Percentiles rank a stretch among this genome's conserved stretches.
Evolutionary conservation across 805 yeast species (phyloP).

Genomic region (Saccharomycopsis javanensis): DNA sequence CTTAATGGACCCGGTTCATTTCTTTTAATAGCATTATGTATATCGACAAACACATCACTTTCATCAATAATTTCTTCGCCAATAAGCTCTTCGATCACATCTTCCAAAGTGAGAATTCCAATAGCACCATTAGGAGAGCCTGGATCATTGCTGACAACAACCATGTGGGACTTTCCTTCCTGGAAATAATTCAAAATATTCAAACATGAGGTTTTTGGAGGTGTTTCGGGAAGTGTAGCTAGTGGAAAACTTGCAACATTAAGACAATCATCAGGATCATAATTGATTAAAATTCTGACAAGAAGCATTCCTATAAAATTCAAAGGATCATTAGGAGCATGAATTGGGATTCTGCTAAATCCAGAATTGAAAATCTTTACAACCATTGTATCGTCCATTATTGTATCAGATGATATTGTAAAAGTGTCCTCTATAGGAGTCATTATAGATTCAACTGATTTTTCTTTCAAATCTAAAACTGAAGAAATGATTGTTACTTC

Average conservation of each 20-base stretch:
- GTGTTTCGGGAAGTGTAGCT: constrained; percentile 93
- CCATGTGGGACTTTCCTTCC: constrained; percentile 97
- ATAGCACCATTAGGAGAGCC: constrained; percentile 77
- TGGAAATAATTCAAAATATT: constrained; percentile 93
- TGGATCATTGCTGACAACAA: constrained; percentile 77
- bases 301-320: constrained; percentile 93
- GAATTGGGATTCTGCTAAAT: constrained; percentile 89
- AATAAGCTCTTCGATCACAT: constrained; percentile 94
- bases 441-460: constrained; percentile 79
- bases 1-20: constrained; percentile 67
- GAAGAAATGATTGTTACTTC: constrained; percentile 95
- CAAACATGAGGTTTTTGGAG: constrained; percentile 82
- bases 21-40: constrained; percentile 77
- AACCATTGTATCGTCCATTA: constrained; percentile 74
- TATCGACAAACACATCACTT: constrained; percentile 86
- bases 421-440: constrained; percentile 88
- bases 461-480: constrained; percentile 87
- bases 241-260: constrained; percentile 91
- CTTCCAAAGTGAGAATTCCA: constrained; percentile 90
- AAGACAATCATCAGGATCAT: constrained; percentile 91
- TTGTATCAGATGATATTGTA: constrained; percentile 74
- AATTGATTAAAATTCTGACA: constrained; percentile 84
- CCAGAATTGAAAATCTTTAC: constrained; percentile 91
- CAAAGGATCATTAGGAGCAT: constrained; percentile 76
- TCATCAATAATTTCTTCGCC: constrained; percentile 98